phyloP scores from a whole-genome alignment of 768 basidiomycete genomes.

The Suillus spraguei region DNA sequence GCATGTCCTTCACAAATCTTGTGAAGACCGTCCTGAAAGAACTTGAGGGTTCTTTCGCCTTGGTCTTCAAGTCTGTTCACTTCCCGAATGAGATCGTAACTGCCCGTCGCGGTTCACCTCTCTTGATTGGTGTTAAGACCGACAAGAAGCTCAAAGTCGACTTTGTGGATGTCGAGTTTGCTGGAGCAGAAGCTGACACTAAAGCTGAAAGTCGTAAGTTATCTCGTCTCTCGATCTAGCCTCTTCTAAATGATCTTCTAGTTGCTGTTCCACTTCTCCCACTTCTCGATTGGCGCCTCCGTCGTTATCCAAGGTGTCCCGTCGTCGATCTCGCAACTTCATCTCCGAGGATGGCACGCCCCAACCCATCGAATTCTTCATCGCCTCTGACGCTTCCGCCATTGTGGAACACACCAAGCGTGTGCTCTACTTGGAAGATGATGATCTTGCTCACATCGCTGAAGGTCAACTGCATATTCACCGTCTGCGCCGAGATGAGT shows the following conservation, averaged over 20 bases:
- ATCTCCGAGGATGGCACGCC: slow-evolving; percentile 98
- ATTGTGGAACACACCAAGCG: slow-evolving; percentile 99
- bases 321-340: slow-evolving; percentile 96
- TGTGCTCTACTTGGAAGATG: slow-evolving; percentile 97
- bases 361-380: slow-evolving; percentile 99
- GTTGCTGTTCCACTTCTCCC: slow-evolving; percentile 54
- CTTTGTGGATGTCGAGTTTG: slow-evolving; percentile 98
- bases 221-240: background rate
- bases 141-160: slow-evolving; percentile 99
- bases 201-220: slow-evolving; percentile 47
- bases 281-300: slow-evolving; percentile 71
- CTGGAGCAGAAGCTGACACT: slow-evolving; percentile 65
- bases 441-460: slow-evolving; percentile 97
- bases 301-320: slow-evolving; percentile 73
- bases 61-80: slow-evolving; percentile 97
- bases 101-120: slow-evolving; percentile 94
- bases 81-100: slow-evolving; percentile 96
- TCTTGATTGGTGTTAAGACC: slow-evolving; percentile 98
- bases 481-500: slow-evolving; percentile 89
- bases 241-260: slow-evolving; percentile 15
- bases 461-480: slow-evolving; percentile 99
- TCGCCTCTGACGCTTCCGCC: slow-evolving; percentile 95
- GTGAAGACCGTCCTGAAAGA: slow-evolving; percentile 97
- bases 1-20: slow-evolving; percentile 85
- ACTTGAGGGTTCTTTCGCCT: slow-evolving; percentile 97